Percentiles rank a stretch among this genome's conserved stretches.
These are phyloP conservation scores for Penicillium longicatenatum DNA, from an alignment of 495 filamentous ascomycete genomes.

Conservation along the genomic window DNA sequence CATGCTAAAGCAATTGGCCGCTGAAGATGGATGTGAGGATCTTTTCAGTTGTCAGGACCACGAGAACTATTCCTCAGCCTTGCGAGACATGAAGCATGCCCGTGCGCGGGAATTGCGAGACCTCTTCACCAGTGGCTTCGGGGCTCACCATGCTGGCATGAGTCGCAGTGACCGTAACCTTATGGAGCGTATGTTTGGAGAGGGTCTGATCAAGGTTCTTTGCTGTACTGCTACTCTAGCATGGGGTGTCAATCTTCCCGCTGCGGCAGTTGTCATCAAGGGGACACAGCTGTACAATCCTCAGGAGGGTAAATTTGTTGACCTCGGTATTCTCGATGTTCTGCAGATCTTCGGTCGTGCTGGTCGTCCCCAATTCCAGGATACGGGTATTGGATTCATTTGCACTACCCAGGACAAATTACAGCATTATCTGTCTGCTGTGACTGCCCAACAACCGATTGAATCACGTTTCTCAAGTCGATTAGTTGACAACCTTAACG, in stretches of 20 bases:
- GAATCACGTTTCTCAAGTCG: slow-evolving; percentile 90
- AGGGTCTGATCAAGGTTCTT: slow-evolving; percentile 89
- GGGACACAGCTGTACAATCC: slow-evolving; percentile 96
- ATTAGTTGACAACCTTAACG: slow-evolving; percentile 94
- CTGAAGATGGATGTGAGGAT: slow-evolving; percentile 72
- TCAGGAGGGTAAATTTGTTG: slow-evolving; percentile 93
- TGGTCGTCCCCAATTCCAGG: slow-evolving; percentile 94
- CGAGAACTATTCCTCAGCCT: slow-evolving; percentile 67
- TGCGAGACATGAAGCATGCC: slow-evolving; percentile 79
- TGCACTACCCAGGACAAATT: slow-evolving; percentile 92
- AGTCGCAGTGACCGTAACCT: slow-evolving; percentile 88
- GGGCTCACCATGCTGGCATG: slow-evolving; percentile 96
- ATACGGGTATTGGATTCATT: slow-evolving; percentile 94
- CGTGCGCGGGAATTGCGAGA: slow-evolving; percentile 85
- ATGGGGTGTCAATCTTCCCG: slow-evolving; percentile 96
- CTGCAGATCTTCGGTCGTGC: slow-evolving; percentile 98
- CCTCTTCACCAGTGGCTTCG: slow-evolving; percentile 83
- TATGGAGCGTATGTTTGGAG: slow-evolving; percentile 84
- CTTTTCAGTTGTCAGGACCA: slow-evolving; percentile 75
- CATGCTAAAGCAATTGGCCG: slow-evolving; percentile 81
- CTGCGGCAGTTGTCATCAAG: slow-evolving; percentile 93
- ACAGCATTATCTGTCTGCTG: slow-evolving; percentile 86
- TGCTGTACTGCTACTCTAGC: slow-evolving; percentile 98
- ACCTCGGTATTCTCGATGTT: slow-evolving; percentile 95
- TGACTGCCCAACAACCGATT: slow-evolving; percentile 94